These are phyloP conservation scores for Russula lepida DNA, from an alignment of 768 basidiomycete genomes.

Conservation along the genomic window DNA sequence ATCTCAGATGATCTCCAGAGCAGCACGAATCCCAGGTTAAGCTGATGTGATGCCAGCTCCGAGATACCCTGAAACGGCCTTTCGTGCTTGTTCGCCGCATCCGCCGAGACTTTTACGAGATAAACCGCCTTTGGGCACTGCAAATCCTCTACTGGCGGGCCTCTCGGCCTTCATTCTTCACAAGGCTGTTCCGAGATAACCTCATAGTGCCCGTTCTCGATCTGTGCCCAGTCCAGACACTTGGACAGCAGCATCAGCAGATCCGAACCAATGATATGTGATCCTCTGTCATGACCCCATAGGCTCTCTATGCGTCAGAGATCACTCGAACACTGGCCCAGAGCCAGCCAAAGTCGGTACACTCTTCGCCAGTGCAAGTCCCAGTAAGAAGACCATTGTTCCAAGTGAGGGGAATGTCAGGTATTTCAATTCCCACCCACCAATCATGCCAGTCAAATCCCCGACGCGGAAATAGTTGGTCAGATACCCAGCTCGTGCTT, in stretches of 20 bases:
- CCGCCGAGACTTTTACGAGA: not conserved
- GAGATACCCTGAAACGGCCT: not conserved
- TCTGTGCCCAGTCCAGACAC: not conserved
- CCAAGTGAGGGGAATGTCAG: not conserved
- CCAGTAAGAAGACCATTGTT: not conserved
- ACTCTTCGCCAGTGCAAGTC: not conserved
- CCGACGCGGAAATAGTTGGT: not conserved
- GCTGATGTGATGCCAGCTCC: not conserved
- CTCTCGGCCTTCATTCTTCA: not conserved
- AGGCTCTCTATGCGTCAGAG: not conserved
- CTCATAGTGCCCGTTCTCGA: not conserved
- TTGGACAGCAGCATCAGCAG: not conserved
- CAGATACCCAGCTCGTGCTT: not conserved
- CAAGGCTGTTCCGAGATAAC: not conserved
- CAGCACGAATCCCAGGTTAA: not conserved
- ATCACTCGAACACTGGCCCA: not conserved
- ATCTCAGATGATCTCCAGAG: not conserved
- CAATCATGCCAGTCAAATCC: not conserved
- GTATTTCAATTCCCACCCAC: not conserved
- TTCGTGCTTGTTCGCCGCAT: not conserved
- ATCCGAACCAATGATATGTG: not conserved
- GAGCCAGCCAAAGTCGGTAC: not conserved
- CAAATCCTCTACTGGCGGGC: not conserved
- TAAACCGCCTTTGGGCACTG: not conserved
- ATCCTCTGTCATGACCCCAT: not conserved